These are phyloP conservation scores for Colletotrichum sp. DNA, from an alignment of 2,329 filamentous ascomycete species.

Conservation along the genomic window DNA sequence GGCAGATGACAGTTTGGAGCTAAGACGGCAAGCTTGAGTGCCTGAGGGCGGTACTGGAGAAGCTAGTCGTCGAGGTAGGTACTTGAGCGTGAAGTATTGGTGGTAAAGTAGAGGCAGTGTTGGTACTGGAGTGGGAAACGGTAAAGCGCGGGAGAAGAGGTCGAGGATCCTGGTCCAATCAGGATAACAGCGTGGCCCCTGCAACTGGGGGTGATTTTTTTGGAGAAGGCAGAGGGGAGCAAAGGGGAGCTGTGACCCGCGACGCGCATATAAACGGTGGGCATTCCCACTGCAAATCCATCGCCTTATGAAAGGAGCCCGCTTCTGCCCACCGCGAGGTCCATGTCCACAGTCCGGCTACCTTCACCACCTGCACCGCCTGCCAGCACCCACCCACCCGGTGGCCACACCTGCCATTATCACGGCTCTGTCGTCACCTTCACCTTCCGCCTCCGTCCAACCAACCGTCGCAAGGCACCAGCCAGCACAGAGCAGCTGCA, in stretches of 20 bases:
- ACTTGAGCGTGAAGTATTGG: neutral
- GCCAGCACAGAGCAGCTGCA: neutral
- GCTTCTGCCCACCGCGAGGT: neutral
- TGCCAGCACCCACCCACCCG: neutral
- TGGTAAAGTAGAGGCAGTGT: neutral
- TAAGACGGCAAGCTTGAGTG: neutral
- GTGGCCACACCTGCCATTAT: slow-evolving; percentile 9
- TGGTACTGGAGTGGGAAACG: slow-evolving; percentile 3
- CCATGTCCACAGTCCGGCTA: neutral
- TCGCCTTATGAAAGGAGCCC: slow-evolving; percentile 13
- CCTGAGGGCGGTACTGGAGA: neutral
- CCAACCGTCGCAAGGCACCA: neutral
- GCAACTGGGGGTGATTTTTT: neutral
- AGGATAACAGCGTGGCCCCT: slow-evolving; percentile 10
- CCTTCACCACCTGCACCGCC: neutral
- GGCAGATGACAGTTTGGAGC: neutral
- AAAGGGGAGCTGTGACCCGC: slow-evolving; percentile 24
- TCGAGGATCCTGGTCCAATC: slow-evolving; percentile 5
- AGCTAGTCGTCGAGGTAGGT: neutral
- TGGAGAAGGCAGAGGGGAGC: neutral
- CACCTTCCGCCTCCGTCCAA: neutral
- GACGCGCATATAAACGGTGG: slow-evolving; percentile 54
- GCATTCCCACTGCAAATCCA: slow-evolving; percentile 41
- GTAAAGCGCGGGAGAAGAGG: slow-evolving; percentile 6
- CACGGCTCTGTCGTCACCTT: neutral